Percentiles rank a stretch among this genome's conserved stretches.
phyloP scores from a whole-genome alignment of 257 asterid genomes.

The Ophiorrhiza pumila region DNA sequence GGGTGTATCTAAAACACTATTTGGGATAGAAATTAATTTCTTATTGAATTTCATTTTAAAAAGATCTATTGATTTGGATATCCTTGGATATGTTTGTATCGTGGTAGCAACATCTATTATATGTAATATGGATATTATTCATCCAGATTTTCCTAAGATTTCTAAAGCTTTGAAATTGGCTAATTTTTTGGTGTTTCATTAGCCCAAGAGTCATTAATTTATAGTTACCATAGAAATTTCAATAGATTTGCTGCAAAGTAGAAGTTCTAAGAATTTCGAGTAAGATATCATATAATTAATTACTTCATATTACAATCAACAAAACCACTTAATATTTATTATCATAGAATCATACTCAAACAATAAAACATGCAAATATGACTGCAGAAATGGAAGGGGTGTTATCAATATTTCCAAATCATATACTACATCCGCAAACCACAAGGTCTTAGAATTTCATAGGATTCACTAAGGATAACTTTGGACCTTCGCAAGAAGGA shows the following conservation, averaged over 20 bases:
- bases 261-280: constrained; percentile 35
- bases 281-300: too few relatives aligned
- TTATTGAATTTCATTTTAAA: too few relatives aligned
- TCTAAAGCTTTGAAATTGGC: background rate
- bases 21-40: too few relatives aligned
- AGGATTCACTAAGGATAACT: constrained; percentile 22
- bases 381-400: constrained; percentile 42
- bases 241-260: constrained; percentile 61
- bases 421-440: constrained; percentile 32
- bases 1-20: too few relatives aligned
- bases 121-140: too few relatives aligned
- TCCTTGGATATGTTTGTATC: too few relatives aligned
- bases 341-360: too few relatives aligned
- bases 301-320: too few relatives aligned
- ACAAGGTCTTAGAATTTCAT: constrained; percentile 55
- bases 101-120: too few relatives aligned
- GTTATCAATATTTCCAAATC: constrained; percentile 40
- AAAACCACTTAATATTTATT: too few relatives aligned
- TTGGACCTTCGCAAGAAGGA: constrained; percentile 24
- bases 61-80: too few relatives aligned
- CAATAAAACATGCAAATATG: too few relatives aligned
- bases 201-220: constrained; percentile 39
- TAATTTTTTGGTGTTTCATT: constrained; percentile 28
- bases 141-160: background rate
- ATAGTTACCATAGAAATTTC: constrained; percentile 51